Percentiles rank a stretch among this genome's conserved stretches.
Evolutionary conservation across 1,284 basidiomycete genomes (phyloP).

Genomic region (Trichosporon faecale): DNA sequence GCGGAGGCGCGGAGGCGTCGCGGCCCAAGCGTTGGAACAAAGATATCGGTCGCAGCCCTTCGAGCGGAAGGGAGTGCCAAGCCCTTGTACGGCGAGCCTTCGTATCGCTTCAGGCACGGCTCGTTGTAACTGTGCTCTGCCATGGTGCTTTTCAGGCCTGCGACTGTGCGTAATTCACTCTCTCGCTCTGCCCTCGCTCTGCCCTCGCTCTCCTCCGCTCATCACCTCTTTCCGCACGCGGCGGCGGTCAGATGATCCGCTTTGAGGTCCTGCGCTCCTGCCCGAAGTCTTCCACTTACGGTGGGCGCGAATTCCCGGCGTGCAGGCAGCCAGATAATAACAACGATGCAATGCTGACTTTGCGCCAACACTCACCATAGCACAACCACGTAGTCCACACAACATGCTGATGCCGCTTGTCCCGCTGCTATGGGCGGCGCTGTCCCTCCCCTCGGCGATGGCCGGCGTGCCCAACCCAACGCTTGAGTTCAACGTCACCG

Average conservation of each 20-base stretch:
- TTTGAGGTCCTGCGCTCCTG: too few species aligned
- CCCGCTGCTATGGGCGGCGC: neutral
- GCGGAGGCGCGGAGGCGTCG: too few species aligned
- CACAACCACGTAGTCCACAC: too few species aligned
- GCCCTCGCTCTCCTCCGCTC: neutral
- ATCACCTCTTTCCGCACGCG: neutral
- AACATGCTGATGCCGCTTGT: neutral
- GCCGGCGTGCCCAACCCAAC: neutral
- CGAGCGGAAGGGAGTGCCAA: too few species aligned
- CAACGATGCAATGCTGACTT: neutral
- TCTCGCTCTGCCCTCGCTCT: too few species aligned
- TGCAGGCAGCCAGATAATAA: neutral
- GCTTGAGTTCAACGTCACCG: neutral
- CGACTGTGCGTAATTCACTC: neutral
- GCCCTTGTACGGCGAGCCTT: neutral
- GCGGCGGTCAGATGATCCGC: neutral
- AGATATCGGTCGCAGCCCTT: too few species aligned
- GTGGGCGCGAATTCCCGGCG: too few species aligned
- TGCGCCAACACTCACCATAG: too few species aligned
- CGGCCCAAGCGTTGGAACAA: too few species aligned
- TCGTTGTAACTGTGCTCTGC: too few species aligned
- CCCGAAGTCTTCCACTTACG: too few species aligned
- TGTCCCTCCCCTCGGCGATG: neutral
- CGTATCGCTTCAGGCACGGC: too few species aligned
- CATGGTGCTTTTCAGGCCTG: neutral